A percentile compares a stretch with the other conserved stretches of the same genome.
These are phyloP conservation scores for Camelina neglecta DNA, from an alignment of 345 rosid genomes.

Conservation along the genomic window DNA sequence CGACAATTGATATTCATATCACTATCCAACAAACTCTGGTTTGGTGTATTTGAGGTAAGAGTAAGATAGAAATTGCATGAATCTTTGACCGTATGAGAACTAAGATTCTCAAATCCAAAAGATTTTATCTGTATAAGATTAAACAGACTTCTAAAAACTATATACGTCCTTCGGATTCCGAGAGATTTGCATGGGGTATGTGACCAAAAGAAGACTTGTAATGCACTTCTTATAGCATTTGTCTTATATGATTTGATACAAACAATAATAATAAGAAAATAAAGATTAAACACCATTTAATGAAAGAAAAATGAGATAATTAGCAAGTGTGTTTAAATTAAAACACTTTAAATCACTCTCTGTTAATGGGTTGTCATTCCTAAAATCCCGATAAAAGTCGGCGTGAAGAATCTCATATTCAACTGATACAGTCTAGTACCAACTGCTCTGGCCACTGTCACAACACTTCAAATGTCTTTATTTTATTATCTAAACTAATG, in stretches of 20 bases:
- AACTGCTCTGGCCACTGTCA: constrained; percentile 38
- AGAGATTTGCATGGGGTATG: constrained; percentile 43
- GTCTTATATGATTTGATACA: constrained; percentile 16
- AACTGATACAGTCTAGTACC: constrained; percentile 39
- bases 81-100: constrained; percentile 40
- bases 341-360: constrained; percentile 32
- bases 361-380: constrained; percentile 47
- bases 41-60: constrained; percentile 40
- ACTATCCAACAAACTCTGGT: constrained; percentile 32
- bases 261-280: background rate
- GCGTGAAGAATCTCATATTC: constrained; percentile 38
- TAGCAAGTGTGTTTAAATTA: constrained; percentile 41
- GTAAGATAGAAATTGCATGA: constrained; percentile 36
- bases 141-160: background rate
- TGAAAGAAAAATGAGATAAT: background rate
- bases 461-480: constrained; percentile 34
- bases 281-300: background rate
- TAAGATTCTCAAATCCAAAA: constrained; percentile 44
- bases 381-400: constrained; percentile 47
- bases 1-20: constrained; percentile 26
- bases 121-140: constrained; percentile 36
- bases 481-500: constrained; percentile 16
- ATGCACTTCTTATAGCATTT: constrained; percentile 25
- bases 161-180: constrained; percentile 22
- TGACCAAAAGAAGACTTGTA: constrained; percentile 38